Base-by-base conservation (phyloP, 129 eudicot species). In the Artemisia argyi region DNA sequence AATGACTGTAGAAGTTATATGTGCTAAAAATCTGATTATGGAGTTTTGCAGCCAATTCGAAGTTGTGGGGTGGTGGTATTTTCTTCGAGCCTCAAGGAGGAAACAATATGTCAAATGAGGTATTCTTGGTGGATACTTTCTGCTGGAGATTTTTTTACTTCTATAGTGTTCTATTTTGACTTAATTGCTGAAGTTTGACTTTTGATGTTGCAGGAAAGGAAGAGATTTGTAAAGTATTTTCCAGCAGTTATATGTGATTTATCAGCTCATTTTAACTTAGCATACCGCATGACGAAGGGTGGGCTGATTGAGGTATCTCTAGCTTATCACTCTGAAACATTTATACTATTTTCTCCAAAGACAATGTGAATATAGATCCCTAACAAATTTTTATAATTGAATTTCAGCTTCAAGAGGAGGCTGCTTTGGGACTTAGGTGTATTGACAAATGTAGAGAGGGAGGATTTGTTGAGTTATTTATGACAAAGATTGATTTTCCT, bases 391-490 rank as follows among this genome's bases (percentile, higher is more conserved):
- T 44, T 66, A 24, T 24, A 11, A 19, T 39, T 15, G 12, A 8
- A 59, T 55, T 80, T 70, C 74, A 94, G 98, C 93, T 94, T 12
- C 97, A 80, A 47, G 76, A 78, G 0, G 98, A 94, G 85, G 93
- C 98, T 84, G 80, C 89, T 73, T 64, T 84, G 81, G 85, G 91
- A 17, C 86, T 86, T 51, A 62, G 62, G 54, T 87, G 93, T 74
- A 69, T 86, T 74, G 82, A 83, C 78, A 90, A 84, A 71, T 84
- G 92, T 82, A 71, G 67, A 77, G 96, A 84, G 78, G 86, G 92
- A 51, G 97, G 96, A 44, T 94, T 94, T 77, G 87, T 80, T 74
- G 97, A 87, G 81, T 69, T 90, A 53, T 94, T 90, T 79, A 87
- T 94, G 85, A 85, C 97, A 73, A 88, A 83, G 73, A 58, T 84